Percentiles rank a stretch among this genome's conserved stretches.
Conservation (phyloP, 2,329 filamentous ascomycete species). For the Fusarium ramigenum region DNA sequence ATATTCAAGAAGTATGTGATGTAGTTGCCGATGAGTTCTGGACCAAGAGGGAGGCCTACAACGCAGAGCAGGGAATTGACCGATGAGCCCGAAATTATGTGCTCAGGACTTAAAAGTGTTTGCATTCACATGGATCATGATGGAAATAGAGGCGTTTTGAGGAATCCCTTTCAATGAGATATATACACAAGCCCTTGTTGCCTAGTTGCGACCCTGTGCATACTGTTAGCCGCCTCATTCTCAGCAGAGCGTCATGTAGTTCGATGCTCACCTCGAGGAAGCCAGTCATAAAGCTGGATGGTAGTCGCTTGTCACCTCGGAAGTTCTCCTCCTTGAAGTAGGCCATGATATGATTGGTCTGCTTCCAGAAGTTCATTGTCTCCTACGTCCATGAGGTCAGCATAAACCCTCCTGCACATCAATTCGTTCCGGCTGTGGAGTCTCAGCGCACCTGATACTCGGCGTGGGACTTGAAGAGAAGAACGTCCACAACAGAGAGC, state of each 20-base stretch:
- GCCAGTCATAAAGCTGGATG: constrained; percentile 89
- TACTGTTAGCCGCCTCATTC: constrained; percentile 31
- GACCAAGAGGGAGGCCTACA: constrained; percentile 57
- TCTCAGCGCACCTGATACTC: constrained; percentile 82
- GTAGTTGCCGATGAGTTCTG: constrained; percentile 92
- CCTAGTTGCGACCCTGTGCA: constrained; percentile 65
- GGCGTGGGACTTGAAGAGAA: constrained; percentile 88
- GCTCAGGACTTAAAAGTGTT: constrained; percentile 13
- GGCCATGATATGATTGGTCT: constrained; percentile 92
- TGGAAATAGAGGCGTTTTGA: constrained; percentile 47
- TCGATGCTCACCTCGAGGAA: constrained; percentile 84
- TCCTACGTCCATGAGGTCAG: constrained; percentile 66
- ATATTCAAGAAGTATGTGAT: constrained; percentile 92
- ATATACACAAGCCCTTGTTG: constrained; percentile 48
- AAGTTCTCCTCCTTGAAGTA: constrained; percentile 90
- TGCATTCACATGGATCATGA: constrained; percentile 40
- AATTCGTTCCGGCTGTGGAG: constrained; percentile 65
- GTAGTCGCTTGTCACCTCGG: constrained; percentile 80
- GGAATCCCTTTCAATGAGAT: constrained; percentile 46
- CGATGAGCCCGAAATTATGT: constrained; percentile 36
- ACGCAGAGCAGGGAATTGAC: constrained; percentile 47
- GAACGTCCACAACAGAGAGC: constrained; percentile 85
- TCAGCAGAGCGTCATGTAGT: neutral
- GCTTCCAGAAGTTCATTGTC: constrained; percentile 99
- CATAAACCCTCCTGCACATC: neutral